Base-by-base conservation (phyloP, 2,329 filamentous ascomycete species). In the Ophiocordyceps camponoti-floridani region DNA sequence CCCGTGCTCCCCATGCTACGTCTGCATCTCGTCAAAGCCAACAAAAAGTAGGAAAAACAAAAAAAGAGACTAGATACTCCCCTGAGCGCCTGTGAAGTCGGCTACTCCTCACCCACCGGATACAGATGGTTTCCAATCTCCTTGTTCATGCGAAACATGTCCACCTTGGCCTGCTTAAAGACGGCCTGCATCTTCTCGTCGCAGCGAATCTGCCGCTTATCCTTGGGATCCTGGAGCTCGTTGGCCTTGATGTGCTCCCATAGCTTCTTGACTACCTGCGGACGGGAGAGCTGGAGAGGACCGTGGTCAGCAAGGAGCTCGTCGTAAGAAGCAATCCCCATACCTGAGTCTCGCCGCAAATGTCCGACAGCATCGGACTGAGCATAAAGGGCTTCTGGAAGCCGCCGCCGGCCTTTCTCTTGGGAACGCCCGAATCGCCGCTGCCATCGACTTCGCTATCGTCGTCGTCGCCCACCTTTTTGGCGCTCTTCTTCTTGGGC, bases 131-230 rank as follows among this genome's bases (percentile, higher is more conserved):
- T 80, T 50, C 84, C 86, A 11, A 96, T 77, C 14, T 94, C 76
- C 69, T 95, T 95, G 69, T 94, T 96, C 89, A 98, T 96, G 53
- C 86, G 88, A 63, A 98, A 98, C 91, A 98, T 98, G 63, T 96
- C 86, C 43, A 98, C 83, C 56, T 76, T 84, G 55, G 87, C 77
- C 56, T 83, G 75, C 62, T 94, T 94, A 68, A 98, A 98, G 8
- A 98, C 83, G 7, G 83, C 82, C 48, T 84, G 79, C 82, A 98
- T 82, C 53, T 77, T 79, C 23, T 94, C 85, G 62, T 98, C 91
- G 64, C 91, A 98, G 27, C 77, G 69, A 50, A 98, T 98, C 53
- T 94, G 86, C 19, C 91, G 83, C 61, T 88, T 89, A 66, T 98
- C 89, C 50, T 62, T 77, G 0, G 88, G 89, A 53, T 96, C 88